Percentiles rank a stretch among this genome's conserved stretches.
Conservation (phyloP, 2,329 filamentous ascomycete genomes). For the Nannizzia gypsea region DNA sequence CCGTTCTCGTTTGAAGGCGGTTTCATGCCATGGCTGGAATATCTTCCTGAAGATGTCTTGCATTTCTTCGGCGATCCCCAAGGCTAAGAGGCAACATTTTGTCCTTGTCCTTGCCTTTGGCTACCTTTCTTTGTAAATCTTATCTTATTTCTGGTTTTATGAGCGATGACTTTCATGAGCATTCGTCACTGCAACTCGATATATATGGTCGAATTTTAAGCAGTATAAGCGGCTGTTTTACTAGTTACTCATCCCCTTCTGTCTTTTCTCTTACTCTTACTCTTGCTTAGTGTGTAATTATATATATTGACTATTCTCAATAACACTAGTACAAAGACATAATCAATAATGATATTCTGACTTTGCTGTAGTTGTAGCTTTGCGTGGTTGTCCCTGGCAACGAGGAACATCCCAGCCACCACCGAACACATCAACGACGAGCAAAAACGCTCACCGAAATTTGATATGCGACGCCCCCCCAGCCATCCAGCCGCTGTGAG, state of each 20-base stretch:
- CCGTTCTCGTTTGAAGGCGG: conserved; percentile 40
- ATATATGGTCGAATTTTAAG: neutral
- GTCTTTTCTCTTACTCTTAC: neutral
- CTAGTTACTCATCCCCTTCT: neutral
- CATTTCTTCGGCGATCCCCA: conserved; percentile 40
- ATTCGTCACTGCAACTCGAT: neutral
- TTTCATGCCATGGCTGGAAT: conserved; percentile 65
- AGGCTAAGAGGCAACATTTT: conserved; percentile 1
- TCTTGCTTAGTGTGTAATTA: neutral
- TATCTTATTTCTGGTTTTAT: neutral
- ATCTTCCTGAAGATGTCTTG: conserved; percentile 55
- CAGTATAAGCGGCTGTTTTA: neutral
- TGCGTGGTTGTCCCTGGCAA: conserved; percentile 8
- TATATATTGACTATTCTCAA: neutral
- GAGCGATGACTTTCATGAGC: conserved; percentile 3
- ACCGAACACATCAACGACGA: neutral
- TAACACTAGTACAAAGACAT: too few relatives aligned
- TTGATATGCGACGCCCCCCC: neutral
- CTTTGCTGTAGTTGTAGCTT: neutral
- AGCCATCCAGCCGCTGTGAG: neutral
- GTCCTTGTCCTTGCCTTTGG: neutral
- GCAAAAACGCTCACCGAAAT: neutral
- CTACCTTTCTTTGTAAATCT: neutral
- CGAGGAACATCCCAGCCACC: neutral
- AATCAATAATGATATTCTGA: too few relatives aligned